Conservation (phyloP, 2,329 filamentous ascomycete genomes). For the Exophiala spinifera region DNA sequence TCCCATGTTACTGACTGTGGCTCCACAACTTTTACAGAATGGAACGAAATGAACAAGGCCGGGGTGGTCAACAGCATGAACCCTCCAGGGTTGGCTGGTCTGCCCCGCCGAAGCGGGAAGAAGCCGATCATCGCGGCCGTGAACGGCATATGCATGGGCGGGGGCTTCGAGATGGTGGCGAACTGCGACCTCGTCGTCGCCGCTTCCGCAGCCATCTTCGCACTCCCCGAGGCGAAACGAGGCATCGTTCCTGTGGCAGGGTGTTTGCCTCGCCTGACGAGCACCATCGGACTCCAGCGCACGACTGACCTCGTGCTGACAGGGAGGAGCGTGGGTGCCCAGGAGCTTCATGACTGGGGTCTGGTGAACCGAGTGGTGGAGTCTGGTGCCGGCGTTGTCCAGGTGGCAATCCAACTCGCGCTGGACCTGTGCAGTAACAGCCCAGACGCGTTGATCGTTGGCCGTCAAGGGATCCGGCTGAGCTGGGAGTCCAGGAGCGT, state of each 20-base stretch:
- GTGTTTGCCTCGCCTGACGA: conserved; percentile 64
- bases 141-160: conserved; percentile 70
- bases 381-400: conserved; percentile 15
- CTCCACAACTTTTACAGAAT: conserved; percentile 15
- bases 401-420: conserved; percentile 58
- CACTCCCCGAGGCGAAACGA: conserved; percentile 66
- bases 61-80: conserved; percentile 25
- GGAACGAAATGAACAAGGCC: conserved; percentile 20
- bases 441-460: conserved; percentile 71
- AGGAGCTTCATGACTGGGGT: conserved; percentile 63
- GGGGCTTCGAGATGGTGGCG: conserved; percentile 71
- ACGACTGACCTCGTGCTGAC: conserved; percentile 69
- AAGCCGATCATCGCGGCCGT: conserved; percentile 75
- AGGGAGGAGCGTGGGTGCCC: conserved; percentile 57
- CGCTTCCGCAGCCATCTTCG: conserved; percentile 55
- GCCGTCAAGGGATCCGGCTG: conserved; percentile 64
- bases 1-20: too few relatives aligned
- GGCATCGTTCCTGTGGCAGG: conserved; percentile 70
- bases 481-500: conserved; percentile 70
- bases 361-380: conserved; percentile 55
- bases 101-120: conserved; percentile 59
- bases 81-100: conserved; percentile 31
- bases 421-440: conserved; percentile 61
- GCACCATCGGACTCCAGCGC: conserved; percentile 64
- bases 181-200: conserved; percentile 72